Percentiles rank a stretch among this genome's conserved stretches.
These are phyloP conservation scores for Platanus orientalis DNA, from an alignment of 164 flowering plant species.

Conservation along the genomic window DNA sequence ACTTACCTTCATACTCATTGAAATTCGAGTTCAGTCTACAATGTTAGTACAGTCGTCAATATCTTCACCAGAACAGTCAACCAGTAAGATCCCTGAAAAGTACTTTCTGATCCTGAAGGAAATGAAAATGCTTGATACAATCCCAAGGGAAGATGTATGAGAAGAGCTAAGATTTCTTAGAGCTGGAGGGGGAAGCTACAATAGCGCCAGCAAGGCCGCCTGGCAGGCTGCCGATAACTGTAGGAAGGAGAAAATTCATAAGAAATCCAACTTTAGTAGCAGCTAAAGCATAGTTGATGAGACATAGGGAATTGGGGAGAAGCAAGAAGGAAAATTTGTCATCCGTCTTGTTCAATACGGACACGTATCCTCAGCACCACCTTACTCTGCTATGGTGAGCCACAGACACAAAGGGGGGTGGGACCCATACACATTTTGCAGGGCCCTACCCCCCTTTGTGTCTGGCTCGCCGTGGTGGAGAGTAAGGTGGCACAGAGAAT, in stretches of 20 bases:
- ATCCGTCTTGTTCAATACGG: too few species aligned
- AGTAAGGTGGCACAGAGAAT: too few species aligned
- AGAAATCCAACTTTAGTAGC: slow-evolving; percentile 80
- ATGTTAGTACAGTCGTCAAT: slow-evolving; percentile 4
- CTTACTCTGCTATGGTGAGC: too few species aligned
- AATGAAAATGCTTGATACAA: slow-evolving; percentile 73
- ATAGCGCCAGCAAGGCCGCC: slow-evolving; percentile 94
- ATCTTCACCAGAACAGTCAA: slow-evolving; percentile 24
- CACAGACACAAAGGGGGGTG: too few species aligned
- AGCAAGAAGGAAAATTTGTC: slow-evolving; percentile 97
- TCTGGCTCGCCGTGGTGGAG: too few species aligned
- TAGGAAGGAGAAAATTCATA: slow-evolving; percentile 76
- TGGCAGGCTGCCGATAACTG: slow-evolving; percentile 85
- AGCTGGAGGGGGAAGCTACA: slow-evolving; percentile 64
- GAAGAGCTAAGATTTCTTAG: slow-evolving; percentile 53
- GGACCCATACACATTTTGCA: too few species aligned
- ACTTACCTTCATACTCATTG: slow-evolving; percentile 2
- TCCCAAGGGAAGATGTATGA: slow-evolving; percentile 87
- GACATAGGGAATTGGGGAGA: slow-evolving; percentile 89
- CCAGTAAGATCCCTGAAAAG: slow-evolving; percentile 38
- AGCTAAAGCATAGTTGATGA: slow-evolving; percentile 88
- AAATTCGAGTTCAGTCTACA: slow-evolving; percentile 18
- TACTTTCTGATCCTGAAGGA: slow-evolving; percentile 79
- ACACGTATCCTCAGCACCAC: too few species aligned
- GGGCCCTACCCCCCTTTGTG: too few species aligned